Conservation (phyloP, 768 basidiomycete genomes). For the Boletus bicolor region DNA sequence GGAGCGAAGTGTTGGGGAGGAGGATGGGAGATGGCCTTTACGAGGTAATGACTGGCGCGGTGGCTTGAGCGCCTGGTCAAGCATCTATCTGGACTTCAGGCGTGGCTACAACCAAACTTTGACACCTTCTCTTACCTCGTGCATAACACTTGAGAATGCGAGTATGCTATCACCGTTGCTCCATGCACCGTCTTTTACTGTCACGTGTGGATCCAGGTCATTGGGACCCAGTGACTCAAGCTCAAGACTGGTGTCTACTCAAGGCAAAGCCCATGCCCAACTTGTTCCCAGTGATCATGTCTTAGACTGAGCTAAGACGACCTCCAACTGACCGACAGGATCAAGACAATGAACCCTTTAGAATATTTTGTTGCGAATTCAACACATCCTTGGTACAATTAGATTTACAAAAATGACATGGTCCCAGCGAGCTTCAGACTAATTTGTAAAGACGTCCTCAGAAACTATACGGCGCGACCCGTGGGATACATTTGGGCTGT, state of each 20-base stretch:
- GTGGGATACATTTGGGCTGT: conserved; percentile 13
- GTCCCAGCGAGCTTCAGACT: neutral
- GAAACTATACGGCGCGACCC: conserved; percentile 1
- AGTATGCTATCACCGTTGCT: too few species aligned
- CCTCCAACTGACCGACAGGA: neutral
- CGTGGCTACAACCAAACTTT: neutral
- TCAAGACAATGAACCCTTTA: neutral
- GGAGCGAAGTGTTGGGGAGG: conserved; percentile 64
- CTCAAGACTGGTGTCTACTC: too few species aligned
- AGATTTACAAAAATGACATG: neutral
- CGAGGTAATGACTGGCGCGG: conserved; percentile 53
- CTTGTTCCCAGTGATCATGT: neutral
- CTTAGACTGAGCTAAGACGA: too few species aligned
- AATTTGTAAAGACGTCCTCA: neutral
- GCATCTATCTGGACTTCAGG: neutral
- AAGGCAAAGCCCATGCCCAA: neutral
- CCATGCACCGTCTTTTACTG: too few species aligned
- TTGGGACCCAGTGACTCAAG: too few species aligned
- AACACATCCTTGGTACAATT: neutral
- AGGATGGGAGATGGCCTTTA: conserved; percentile 62
- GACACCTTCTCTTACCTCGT: neutral
- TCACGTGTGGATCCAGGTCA: too few species aligned
- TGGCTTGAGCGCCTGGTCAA: neutral
- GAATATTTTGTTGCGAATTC: neutral
- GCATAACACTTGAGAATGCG: too few species aligned